phyloP scores from a whole-genome alignment of 768 basidiomycete species.

The Podaxis sp. region DNA sequence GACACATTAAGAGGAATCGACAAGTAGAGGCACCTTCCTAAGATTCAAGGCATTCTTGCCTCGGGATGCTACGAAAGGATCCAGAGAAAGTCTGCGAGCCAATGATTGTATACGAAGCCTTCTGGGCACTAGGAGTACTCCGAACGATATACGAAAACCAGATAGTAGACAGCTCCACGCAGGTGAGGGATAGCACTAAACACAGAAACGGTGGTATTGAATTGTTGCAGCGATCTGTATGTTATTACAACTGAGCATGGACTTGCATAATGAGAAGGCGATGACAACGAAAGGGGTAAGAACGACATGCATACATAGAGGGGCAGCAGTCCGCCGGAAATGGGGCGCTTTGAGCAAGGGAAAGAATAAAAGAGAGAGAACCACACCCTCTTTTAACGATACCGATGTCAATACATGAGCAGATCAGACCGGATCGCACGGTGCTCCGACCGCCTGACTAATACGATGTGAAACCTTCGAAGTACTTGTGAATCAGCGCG shows the following conservation, averaged over 20 bases:
- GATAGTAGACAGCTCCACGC: background rate
- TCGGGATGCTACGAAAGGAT: too few species aligned
- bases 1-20: too few species aligned
- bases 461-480: slow-evolving; percentile 3
- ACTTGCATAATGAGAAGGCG: background rate
- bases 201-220: background rate
- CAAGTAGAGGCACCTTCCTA: too few species aligned
- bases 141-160: too few species aligned
- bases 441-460: background rate
- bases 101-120: too few species aligned
- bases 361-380: background rate
- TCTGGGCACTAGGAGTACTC: too few species aligned
- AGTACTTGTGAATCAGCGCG: slow-evolving; percentile 48
- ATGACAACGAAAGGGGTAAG: background rate
- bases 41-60: too few species aligned
- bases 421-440: background rate
- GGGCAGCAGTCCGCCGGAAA: background rate
- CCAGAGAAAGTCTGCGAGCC: too few species aligned
- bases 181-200: background rate
- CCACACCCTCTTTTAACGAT: background rate
- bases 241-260: background rate
- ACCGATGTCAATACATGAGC: background rate
- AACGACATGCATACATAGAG: background rate
- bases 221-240: background rate
- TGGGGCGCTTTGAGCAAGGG: background rate